Evolutionary conservation across 164 flowering plant genomes (phyloP).

Genomic region (Protea cynaroides): DNA sequence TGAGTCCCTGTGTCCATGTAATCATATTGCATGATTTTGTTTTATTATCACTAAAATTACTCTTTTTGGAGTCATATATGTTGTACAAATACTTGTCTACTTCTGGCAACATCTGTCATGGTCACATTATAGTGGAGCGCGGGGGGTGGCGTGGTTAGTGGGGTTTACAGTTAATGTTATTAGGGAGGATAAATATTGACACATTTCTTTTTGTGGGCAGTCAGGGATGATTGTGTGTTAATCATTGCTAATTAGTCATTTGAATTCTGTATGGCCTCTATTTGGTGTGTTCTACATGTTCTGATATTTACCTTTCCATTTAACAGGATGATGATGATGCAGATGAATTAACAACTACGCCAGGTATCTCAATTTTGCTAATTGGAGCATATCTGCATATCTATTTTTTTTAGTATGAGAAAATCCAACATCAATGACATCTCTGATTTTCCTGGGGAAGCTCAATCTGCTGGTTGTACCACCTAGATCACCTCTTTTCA

Average conservation of each 20-base stretch:
- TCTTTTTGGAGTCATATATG: neutral
- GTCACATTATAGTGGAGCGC: neutral
- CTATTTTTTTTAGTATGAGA: neutral
- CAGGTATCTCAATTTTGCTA: too few relatives aligned
- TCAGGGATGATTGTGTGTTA: neutral
- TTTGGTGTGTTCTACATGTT: constrained; percentile 7
- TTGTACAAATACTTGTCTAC: neutral
- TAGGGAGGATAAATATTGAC: neutral
- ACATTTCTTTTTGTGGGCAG: neutral
- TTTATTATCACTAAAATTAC: neutral
- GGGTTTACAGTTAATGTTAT: neutral
- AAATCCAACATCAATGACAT: neutral
- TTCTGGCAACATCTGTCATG: neutral
- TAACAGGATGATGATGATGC: constrained; percentile 80
- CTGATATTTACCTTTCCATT: constrained; percentile 13
- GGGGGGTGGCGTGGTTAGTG: neutral
- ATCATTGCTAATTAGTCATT: neutral
- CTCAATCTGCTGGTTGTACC: neutral
- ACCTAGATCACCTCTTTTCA: neutral
- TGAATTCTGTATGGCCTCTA: neutral
- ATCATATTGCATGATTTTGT: neutral
- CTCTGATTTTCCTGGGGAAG: neutral
- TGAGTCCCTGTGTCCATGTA: neutral
- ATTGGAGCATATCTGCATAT: neutral
- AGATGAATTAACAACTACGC: constrained; percentile 39